Percentiles rank a stretch among this genome's conserved stretches.
phyloP scores from a whole-genome alignment of 2,329 filamentous ascomycete genomes.

The Colletotrichum sp. region DNA sequence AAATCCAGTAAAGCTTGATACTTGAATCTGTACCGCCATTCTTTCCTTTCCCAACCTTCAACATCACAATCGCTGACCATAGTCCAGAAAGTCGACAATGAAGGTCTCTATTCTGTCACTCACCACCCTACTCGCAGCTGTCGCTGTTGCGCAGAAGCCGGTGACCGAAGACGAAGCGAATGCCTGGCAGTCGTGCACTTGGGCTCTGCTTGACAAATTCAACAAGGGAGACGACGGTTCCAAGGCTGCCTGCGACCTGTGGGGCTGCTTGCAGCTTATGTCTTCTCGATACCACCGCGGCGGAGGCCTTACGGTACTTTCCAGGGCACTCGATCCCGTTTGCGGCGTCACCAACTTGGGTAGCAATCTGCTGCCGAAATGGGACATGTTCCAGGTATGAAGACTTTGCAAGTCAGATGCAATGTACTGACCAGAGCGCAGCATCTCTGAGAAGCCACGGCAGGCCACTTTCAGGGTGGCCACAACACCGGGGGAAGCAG shows the following conservation, averaged over 20 bases:
- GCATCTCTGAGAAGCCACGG: neutral
- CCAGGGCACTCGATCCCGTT: neutral
- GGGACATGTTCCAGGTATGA: neutral
- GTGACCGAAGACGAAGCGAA: neutral
- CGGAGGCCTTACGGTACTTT: neutral
- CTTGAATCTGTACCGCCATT: neutral
- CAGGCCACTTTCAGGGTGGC: neutral
- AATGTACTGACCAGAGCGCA: neutral
- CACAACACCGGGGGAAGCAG: neutral
- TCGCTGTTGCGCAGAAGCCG: neutral
- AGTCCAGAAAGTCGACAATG: neutral
- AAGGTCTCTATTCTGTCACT: neutral
- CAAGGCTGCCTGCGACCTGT: neutral
- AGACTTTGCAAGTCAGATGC: neutral
- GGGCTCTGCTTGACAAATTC: neutral
- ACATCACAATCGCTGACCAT: neutral
- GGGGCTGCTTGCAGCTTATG: neutral
- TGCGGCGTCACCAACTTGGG: neutral
- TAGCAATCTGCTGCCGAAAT: neutral
- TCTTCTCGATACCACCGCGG: neutral
- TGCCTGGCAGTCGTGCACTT: neutral
- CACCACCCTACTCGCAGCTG: neutral
- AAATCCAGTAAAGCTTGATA: neutral
- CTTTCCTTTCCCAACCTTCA: neutral
- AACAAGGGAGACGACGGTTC: neutral